Base-by-base conservation (phyloP, 495 filamentous ascomycete species). In the Recurvomyces mirabilis region DNA sequence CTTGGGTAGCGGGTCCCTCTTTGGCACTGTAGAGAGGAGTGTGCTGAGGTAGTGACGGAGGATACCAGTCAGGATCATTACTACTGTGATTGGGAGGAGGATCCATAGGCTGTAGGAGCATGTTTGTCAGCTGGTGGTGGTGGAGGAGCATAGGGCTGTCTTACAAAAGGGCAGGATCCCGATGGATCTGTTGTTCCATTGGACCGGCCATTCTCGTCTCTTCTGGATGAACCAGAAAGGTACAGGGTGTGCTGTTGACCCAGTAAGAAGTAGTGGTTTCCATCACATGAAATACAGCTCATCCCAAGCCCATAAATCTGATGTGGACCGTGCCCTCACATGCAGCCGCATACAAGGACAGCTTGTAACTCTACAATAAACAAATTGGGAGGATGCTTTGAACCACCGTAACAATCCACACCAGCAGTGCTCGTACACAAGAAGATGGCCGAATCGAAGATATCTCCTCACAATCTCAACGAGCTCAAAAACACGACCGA, bases 31-130 rank as follows among this genome's bases (percentile, higher is more conserved):
- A 56, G 83, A 79, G 73, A 98, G 89, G 39, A 98, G 73, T 37
- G 89, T 78, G 33, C 82, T 85, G 29, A 85, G 87, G 65, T 96
- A 96, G 69, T 98, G 93, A 51, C 91, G 87, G 42, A 98, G 78
- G 52, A 98, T 75, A 55, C 91, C 91, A 24, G 91, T 96, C 48
- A 96, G 67, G 53, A 98, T 82, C 93, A 98, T 96, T 58, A 98
- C 91, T 53, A 91, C 71, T 14, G 88, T 88, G 61, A 98, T 98
- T 19, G 91, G 91, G 53, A 96, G 82, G 26, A 98, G 69, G 64
- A 98, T 96, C 91, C 91, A 96, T 69, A 93, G 94, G 66, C 88
- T 95, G 46, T 31, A n/a, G n/a, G n/a, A n/a, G n/a, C n/a, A n/a
- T n/a, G n/a, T n/a, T n/a, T n/a, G n/a, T n/a, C n/a, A n/a, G n/a